Evolutionary conservation across 1,139 yeast species (phyloP).

Genomic region (Nakaseomyces uthaithaninus): DNA sequence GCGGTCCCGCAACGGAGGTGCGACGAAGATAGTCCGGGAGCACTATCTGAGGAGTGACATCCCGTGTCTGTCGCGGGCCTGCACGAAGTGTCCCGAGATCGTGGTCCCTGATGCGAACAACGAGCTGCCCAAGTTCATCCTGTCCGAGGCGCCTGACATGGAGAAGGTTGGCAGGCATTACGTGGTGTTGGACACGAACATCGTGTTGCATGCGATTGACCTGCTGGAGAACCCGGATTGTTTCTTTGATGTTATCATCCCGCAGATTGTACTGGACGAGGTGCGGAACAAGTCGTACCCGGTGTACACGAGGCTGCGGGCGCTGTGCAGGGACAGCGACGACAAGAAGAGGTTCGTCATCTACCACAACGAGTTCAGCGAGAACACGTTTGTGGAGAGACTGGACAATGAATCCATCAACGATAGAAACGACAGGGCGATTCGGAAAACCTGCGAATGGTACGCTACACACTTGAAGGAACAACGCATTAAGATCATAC

Average conservation of each 20-base stretch:
- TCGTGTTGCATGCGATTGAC: conserved; percentile 83
- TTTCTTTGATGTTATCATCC: conserved; percentile 82
- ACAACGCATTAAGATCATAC: conserved; percentile 44
- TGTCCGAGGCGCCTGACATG: conserved; percentile 30
- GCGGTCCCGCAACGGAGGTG: conserved; percentile 81
- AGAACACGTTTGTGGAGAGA: conserved; percentile 61
- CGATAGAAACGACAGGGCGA: conserved; percentile 89
- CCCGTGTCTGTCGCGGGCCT: conserved; percentile 74
- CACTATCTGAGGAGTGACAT: conserved; percentile 89
- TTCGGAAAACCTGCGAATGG: conserved; percentile 68
- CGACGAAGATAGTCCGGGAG: conserved; percentile 85
- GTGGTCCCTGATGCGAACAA: conserved; percentile 37
- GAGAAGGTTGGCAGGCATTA: conserved; percentile 55
- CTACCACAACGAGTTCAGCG: conserved; percentile 85
- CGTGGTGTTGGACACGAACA: conserved; percentile 78
- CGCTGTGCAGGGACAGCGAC: conserved; percentile 47
- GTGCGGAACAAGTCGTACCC: conserved; percentile 84
- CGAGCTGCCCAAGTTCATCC: conserved; percentile 38
- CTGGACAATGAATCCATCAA: conserved; percentile 63
- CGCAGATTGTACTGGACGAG: conserved; percentile 92
- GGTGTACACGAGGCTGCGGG: conserved; percentile 74
- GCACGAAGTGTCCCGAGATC: conserved; percentile 45
- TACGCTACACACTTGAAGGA: conserved; percentile 55
- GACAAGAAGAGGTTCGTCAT: conserved; percentile 82
- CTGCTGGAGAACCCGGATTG: conserved; percentile 68